These are phyloP conservation scores for Aphanomyces cochlioides DNA, from an alignment of 352 stramenopile genomes.

Conservation along the genomic window DNA sequence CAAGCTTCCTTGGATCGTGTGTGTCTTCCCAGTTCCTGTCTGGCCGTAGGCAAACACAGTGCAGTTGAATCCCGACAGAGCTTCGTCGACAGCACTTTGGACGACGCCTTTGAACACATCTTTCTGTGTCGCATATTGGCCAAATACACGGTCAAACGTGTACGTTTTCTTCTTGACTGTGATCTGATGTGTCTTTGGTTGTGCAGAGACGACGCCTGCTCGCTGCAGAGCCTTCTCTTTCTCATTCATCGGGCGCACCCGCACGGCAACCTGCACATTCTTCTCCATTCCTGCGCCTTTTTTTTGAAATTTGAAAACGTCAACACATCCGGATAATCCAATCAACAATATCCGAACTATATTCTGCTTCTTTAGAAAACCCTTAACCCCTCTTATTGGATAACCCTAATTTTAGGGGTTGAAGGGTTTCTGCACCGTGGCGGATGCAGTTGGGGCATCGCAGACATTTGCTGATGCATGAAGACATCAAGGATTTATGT, in stretches of 20 bases:
- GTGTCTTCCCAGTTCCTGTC: slow-evolving; percentile 96
- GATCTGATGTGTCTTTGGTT: slow-evolving; percentile 80
- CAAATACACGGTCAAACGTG: slow-evolving; percentile 90
- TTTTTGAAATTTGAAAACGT: slow-evolving; percentile 1
- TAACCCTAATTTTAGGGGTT: neutral
- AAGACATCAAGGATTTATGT: no score
- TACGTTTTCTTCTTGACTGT: slow-evolving; percentile 88
- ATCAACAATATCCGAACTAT: neutral
- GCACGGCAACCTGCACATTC: slow-evolving; percentile 88
- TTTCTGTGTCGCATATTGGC: slow-evolving; percentile 95
- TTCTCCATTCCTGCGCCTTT: slow-evolving; percentile 34
- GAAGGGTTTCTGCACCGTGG: neutral
- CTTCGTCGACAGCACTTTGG: slow-evolving; percentile 93
- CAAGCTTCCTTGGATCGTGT: slow-evolving; percentile 97
- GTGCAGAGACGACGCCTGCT: slow-evolving; percentile 80
- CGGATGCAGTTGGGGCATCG: no score
- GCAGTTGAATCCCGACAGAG: slow-evolving; percentile 94
- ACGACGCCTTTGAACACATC: slow-evolving; percentile 94
- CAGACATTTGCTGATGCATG: no score
- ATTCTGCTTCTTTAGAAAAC: no score
- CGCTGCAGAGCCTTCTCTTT: slow-evolving; percentile 78
- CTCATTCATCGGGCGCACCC: slow-evolving; percentile 85
- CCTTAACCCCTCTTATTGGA: neutral
- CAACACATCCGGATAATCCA: neutral
- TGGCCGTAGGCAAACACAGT: slow-evolving; percentile 98